Evolutionary conservation across 78 protist genomes (phyloP), one percentile per base, ranked within the genome.

Genomic region (Dictyostelium intermedium): DNA sequence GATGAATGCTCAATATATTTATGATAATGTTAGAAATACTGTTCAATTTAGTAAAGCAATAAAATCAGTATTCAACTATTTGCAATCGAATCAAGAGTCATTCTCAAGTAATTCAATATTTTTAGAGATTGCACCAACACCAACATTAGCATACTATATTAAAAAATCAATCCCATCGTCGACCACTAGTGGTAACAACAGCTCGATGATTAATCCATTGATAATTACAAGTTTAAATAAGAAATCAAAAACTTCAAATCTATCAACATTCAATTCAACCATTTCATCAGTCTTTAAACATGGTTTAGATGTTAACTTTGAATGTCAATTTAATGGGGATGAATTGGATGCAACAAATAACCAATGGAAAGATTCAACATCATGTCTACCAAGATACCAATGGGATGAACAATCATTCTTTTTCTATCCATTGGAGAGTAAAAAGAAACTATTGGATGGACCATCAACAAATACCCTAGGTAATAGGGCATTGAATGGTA

Each of bases 121-220:
- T 61, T 5, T 82, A 14, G 87, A 82, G 25, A 82, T 82, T 34
- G 1, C 87, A 35, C 87, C 87, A 82, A 23, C 39, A 63, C n/a
- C 76, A 82, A 82, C 87, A n/a, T 82, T 82, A 82, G 35, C 87
- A 82, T 18, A 10, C 1, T 56, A 56, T 60, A 78, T 80, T 50
- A 50, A 25, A 30, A 25, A 43, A 23, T 27, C 41, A 11, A n/a
- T 63, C 0, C 56, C 66, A 23, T 86, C 27, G n/a, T n/a, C n/a
- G n/a, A n/a, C n/a, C n/a, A n/a, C n/a, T n/a, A n/a, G n/a, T n/a
- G n/a, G n/a, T n/a, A n/a, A n/a, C n/a, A n/a, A n/a, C n/a, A n/a
- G n/a, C n/a, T n/a, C n/a, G n/a, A n/a, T n/a, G n/a, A n/a, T 77
- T n/a, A 30, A 27, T 1, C 30, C 87, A 82, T 10, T 82, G 20